Conservation (phyloP, 73 alveolate genomes). For the Tetrahymena elliotti region DNA sequence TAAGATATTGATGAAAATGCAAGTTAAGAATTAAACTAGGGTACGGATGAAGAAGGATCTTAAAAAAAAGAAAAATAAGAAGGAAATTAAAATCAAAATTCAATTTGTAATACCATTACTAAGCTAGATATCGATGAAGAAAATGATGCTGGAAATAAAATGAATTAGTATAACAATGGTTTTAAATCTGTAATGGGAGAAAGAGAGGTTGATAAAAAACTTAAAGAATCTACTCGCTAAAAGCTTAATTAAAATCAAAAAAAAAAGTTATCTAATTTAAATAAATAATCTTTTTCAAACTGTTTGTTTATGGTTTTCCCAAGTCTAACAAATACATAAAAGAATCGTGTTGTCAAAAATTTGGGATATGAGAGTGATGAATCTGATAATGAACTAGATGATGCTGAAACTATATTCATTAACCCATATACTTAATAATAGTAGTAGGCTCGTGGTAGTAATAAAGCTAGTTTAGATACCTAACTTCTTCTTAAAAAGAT, state of each 20-base stretch:
- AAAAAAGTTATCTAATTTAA: background rate
- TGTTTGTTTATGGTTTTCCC: slow-evolving; percentile 34
- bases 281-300: background rate
- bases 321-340: slow-evolving; percentile 14
- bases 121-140: background rate
- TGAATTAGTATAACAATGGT: background rate
- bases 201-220: background rate
- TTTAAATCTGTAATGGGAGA: background rate
- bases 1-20: background rate
- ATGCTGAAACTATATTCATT: background rate
- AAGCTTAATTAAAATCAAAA: background rate
- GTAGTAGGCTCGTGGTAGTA: slow-evolving; percentile 4
- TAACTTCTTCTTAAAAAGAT: background rate
- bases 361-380: background rate
- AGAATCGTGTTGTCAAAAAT: background rate
- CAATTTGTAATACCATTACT: background rate
- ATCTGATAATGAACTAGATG: background rate
- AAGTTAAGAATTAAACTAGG: background rate
- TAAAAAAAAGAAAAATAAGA: background rate
- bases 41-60: background rate
- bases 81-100: background rate
- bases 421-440: background rate
- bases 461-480: slow-evolving; percentile 6
- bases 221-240: background rate
- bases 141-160: background rate